Evolutionary conservation across 2,329 filamentous ascomycete genomes (phyloP), one percentile per base, ranked within the genome.

Genomic region (Sarocladium brachiariae): DNA sequence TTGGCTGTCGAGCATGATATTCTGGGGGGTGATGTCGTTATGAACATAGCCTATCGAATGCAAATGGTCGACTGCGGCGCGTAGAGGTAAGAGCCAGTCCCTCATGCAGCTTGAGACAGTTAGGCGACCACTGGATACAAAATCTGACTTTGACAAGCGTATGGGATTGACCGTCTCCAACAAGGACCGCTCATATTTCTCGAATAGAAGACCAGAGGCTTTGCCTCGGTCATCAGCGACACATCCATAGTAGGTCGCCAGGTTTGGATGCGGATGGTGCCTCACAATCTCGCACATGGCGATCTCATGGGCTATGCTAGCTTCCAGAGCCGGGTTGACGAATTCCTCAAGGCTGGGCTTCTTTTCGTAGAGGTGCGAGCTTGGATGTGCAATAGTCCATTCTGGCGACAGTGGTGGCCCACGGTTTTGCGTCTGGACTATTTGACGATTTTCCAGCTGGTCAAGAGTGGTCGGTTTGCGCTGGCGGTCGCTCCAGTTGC

Each of bases 41-140:
- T 41, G 37, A 41, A 41, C 37, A 18, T 41, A 41, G 37, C 37
- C 37, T 23, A 41, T 35, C 27, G 27, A 30, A 21, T 43, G 38
- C 19, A 43, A 24, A 21, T 43, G 38, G 10, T 43, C 19, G 18
- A 43, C 38, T 13, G 38, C 38, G 7, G n/a, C 38, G 18, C 23
- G 38, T 21, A 43, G 23, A 14, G 10, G 18, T 9, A 14, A 14
- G 11, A 43, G 38, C 38, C 38, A 43, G 38, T 21, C 19, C 19
- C 38, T 19, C 38, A 43, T 43, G 13, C 13, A 19, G 18, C 13
- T 9, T 24, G 16, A 24, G 18, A 43, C 38, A 9, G 8, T 19
- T 16, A 19, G 11, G 10, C 38, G 38, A 24, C 23, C 38, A 19
- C 38, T 25, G 23, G 38, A 19, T 13, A 25, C n/a, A n/a, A 43